Percentiles rank a stretch among this genome's conserved stretches.
Conservation (phyloP, 2,329 filamentous ascomycete genomes). For the Colletotrichum eleusines region DNA sequence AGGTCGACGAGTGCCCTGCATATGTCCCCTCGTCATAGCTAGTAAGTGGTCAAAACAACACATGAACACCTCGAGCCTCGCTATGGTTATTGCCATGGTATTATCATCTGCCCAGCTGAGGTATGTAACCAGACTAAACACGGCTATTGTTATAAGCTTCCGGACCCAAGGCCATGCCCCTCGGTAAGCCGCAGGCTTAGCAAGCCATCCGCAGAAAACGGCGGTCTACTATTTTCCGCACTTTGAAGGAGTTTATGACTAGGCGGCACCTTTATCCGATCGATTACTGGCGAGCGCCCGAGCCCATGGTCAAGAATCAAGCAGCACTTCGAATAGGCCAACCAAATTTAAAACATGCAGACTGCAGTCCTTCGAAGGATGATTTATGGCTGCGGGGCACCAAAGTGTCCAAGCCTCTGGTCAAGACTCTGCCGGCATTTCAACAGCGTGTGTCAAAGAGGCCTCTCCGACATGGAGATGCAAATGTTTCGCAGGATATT, state of each 20-base stretch:
- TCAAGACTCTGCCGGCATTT: too few relatives aligned
- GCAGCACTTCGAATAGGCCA: too few relatives aligned
- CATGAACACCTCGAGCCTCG: neutral
- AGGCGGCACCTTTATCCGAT: neutral
- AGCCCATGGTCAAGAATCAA: too few relatives aligned
- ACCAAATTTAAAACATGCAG: too few relatives aligned
- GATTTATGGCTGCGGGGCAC: too few relatives aligned
- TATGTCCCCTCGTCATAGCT: neutral
- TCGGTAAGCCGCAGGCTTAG: neutral
- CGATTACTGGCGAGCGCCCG: neutral
- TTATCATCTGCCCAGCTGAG: neutral
- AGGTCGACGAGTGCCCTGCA: neutral
- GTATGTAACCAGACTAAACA: neutral
- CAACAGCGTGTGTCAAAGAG: too few relatives aligned
- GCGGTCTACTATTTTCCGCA: neutral
- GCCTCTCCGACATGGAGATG: too few relatives aligned
- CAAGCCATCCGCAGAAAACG: neutral
- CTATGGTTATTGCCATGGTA: neutral
- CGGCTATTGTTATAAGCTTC: neutral
- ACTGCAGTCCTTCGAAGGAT: too few relatives aligned
- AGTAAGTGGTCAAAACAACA: neutral
- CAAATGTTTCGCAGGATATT: too few relatives aligned
- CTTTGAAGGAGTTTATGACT: neutral
- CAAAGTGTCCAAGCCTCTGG: too few relatives aligned
- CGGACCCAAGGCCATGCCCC: neutral